Evolutionary conservation across 129 eudicot genomes (phyloP), one percentile per base, ranked within the genome.

Genomic region (Calendula officinalis): DNA sequence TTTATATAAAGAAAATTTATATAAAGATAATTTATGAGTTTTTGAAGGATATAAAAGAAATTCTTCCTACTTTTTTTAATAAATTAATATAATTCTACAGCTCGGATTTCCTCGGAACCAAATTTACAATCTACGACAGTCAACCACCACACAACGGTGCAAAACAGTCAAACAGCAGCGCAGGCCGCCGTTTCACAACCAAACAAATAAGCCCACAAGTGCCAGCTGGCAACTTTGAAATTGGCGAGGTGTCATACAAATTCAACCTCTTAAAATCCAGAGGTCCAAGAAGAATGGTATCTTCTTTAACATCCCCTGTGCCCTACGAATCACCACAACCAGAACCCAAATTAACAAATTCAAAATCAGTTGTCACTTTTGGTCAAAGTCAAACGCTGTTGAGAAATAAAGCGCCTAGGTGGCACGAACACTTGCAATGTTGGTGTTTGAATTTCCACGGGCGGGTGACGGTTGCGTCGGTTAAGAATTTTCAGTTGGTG

Each of bases 361-460:
- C 81, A 3, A 81, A 81, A 6, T 65, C 72, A 9, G 14, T 32
- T 11, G 55, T 6, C 22, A 38, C 42, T 50, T 6, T 53, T 60
- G 38, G 15, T 16, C 35, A 68, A 3, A 79, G 67, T 37, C 65
- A 49, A 54, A 88, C 87, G 2, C 67, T 86, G 8, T 62, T 92
- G 66, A 92, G 78, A 68, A 92, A 88, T 61, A 92, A 92, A 69
- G 91, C 96, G 6, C 96, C 99, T n/a, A 72, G 99, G 75, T 92
- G 99, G 99, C 96, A 92, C 43, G 96, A 92, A 34, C 86, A 92
- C 68, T 68, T 88, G 85, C 95, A 88, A 41, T 88, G 99, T 75
- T 92, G 99, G 99, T 92, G 99, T 82, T 74, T 92, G 75, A 92
- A 92, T 66, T 92, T 92, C 58, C 99, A 88, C 16, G 99, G 99